A percentile compares a stretch with the other conserved stretches of the same genome.
Evolutionary conservation across 2,329 filamentous ascomycete genomes (phyloP).

Genomic region (Fusarium devonianum): DNA sequence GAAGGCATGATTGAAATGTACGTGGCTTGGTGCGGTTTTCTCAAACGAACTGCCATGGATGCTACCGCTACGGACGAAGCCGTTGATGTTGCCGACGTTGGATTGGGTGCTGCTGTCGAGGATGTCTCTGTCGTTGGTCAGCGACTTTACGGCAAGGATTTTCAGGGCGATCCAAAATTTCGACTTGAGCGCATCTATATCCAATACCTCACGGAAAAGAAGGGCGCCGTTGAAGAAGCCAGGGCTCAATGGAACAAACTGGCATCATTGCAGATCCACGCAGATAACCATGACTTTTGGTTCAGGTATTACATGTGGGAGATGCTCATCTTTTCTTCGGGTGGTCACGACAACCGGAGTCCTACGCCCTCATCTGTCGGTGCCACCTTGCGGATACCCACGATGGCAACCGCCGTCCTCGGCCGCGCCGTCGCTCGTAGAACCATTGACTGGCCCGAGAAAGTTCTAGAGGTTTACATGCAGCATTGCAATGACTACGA

Average conservation of each 20-base stretch:
- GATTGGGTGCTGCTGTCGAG: slow-evolving; percentile 84
- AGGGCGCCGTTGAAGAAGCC: slow-evolving; percentile 77
- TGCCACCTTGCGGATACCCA: slow-evolving; percentile 68
- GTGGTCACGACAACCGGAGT: slow-evolving; percentile 56
- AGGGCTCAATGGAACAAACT: slow-evolving; percentile 80
- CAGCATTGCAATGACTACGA: slow-evolving; percentile 92
- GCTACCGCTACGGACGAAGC: slow-evolving; percentile 80
- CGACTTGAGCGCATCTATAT: slow-evolving; percentile 91
- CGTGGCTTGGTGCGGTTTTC: slow-evolving; percentile 91
- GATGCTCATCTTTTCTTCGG: slow-evolving; percentile 67
- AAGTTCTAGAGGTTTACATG: slow-evolving; percentile 75
- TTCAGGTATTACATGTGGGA: slow-evolving; percentile 92
- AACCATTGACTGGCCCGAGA: slow-evolving; percentile 78
- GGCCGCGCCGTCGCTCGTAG: slow-evolving; percentile 70
- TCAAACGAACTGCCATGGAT: slow-evolving; percentile 84
- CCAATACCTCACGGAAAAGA: slow-evolving; percentile 87
- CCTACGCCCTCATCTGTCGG: slow-evolving; percentile 56
- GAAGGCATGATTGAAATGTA: slow-evolving; percentile 90
- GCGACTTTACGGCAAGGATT: slow-evolving; percentile 74
- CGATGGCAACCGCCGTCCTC: slow-evolving; percentile 77
- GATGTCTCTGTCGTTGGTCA: slow-evolving; percentile 83
- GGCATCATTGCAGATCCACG: slow-evolving; percentile 66
- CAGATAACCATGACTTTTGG: slow-evolving; percentile 92
- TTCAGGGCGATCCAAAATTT: slow-evolving; percentile 87
- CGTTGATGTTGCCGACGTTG: slow-evolving; percentile 87